These are phyloP conservation scores for Aspergillus oerlinghausenensis DNA, from an alignment of 2,329 filamentous ascomycete species.

Conservation along the genomic window DNA sequence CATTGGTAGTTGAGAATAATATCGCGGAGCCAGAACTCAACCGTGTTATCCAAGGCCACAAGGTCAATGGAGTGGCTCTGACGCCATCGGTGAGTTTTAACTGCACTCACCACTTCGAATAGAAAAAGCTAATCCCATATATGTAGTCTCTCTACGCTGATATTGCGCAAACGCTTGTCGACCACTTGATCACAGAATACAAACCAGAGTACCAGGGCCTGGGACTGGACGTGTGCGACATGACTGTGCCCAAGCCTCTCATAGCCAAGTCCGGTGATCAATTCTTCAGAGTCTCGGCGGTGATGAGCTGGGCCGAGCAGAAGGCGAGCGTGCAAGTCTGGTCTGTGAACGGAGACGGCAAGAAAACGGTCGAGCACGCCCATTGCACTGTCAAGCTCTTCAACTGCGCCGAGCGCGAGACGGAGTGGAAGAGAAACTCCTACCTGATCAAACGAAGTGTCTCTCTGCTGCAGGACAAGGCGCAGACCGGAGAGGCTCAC, in stretches of 20 bases:
- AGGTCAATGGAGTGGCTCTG: slow-evolving; percentile 33
- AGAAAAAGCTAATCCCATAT: slow-evolving; percentile 3
- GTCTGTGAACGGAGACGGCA: slow-evolving; percentile 35
- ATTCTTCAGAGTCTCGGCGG: slow-evolving; percentile 34
- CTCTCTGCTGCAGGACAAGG: slow-evolving; percentile 55
- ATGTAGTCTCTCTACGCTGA: slow-evolving; percentile 33
- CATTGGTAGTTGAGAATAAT: slow-evolving; percentile 34
- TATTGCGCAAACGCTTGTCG: slow-evolving; percentile 33
- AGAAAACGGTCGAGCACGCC: slow-evolving; percentile 35
- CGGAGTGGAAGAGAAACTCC: slow-evolving; percentile 37
- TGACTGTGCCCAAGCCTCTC: slow-evolving; percentile 48
- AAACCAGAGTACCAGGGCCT: slow-evolving; percentile 27
- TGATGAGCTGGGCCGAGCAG: slow-evolving; percentile 31
- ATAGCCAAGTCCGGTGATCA: slow-evolving; percentile 47
- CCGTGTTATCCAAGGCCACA: slow-evolving; percentile 34
- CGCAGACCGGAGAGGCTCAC: slow-evolving; percentile 62
- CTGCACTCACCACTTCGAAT: background rate
- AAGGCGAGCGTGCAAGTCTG: slow-evolving; percentile 29
- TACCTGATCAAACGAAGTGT: slow-evolving; percentile 66
- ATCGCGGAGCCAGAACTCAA: slow-evolving; percentile 30
- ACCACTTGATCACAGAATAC: slow-evolving; percentile 31
- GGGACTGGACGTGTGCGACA: slow-evolving; percentile 32
- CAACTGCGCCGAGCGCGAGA: slow-evolving; percentile 20
- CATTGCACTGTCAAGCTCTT: slow-evolving; percentile 32
- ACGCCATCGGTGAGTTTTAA: slow-evolving; percentile 29